Percentiles rank a stretch among this genome's conserved stretches.
These are phyloP conservation scores for Phytophthora pinifolia DNA, from an alignment of 352 stramenopile genomes.

Conservation along the genomic window DNA sequence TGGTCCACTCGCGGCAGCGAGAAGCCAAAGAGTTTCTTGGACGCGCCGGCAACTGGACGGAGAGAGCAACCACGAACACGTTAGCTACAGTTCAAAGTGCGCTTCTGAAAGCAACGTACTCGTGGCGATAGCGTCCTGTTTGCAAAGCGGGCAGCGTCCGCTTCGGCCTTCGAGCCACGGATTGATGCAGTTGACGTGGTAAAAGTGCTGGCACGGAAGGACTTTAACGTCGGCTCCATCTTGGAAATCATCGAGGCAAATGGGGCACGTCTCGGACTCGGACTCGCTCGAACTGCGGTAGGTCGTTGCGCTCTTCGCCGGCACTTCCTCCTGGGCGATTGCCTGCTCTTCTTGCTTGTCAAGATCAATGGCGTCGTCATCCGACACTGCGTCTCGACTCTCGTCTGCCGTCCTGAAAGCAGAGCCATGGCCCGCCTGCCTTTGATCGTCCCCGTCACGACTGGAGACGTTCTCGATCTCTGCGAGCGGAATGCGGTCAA, in stretches of 20 bases:
- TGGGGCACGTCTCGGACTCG: constrained; percentile 58
- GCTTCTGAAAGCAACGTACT: constrained; percentile 39
- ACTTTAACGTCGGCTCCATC: constrained; percentile 65
- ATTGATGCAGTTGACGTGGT: constrained; percentile 85
- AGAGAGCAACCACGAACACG: too few relatives aligned
- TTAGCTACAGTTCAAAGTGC: constrained; percentile 1
- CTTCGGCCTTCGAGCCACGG: constrained; percentile 82
- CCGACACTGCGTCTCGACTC: background rate
- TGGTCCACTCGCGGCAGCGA: constrained; percentile 57
- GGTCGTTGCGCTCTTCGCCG: constrained; percentile 6
- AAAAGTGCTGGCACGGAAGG: constrained; percentile 85
- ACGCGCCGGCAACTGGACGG: constrained; percentile 36
- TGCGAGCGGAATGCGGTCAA: constrained; percentile 47
- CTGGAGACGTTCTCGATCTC: constrained; percentile 33
- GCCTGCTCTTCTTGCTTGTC: constrained; percentile 10
- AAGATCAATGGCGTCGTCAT: constrained; percentile 16
- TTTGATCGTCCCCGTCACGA: background rate
- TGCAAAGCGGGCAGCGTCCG: constrained; percentile 81
- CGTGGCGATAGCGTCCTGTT: constrained; percentile 72
- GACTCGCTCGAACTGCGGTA: constrained; percentile 26
- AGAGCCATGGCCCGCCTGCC: constrained; percentile 4
- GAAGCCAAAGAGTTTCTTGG: constrained; percentile 72
- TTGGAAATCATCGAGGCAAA: constrained; percentile 79
- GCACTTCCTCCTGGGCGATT: constrained; percentile 6
- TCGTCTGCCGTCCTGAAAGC: constrained; percentile 4